Percentiles rank a stretch among this genome's conserved stretches.
phyloP scores from a whole-genome alignment of 345 rosid genomes.

The Aurinia saxatilis region DNA sequence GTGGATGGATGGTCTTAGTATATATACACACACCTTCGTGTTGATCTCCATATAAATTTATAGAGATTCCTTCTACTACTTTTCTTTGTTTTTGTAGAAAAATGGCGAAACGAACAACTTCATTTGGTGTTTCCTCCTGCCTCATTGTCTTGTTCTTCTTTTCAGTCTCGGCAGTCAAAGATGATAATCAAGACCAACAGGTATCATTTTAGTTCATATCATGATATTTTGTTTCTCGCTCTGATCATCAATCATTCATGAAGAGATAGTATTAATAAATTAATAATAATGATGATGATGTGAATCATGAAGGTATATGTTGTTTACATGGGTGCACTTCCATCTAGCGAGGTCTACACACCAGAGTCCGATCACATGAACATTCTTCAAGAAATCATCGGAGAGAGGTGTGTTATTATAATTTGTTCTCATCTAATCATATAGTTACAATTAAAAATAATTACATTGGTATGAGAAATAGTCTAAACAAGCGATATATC shows the following conservation, averaged over 20 bases:
- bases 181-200: neutral
- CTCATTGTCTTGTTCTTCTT: neutral
- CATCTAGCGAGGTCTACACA: neutral
- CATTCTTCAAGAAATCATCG: slow-evolving; percentile 11
- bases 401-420: neutral
- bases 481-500: neutral
- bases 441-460: neutral
- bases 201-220: neutral
- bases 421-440: neutral
- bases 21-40: too few species aligned
- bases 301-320: neutral
- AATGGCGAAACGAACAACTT: neutral
- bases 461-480: neutral
- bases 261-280: neutral
- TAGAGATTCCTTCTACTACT: too few species aligned
- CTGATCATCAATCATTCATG: neutral
- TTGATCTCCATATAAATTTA: too few species aligned
- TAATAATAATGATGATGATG: neutral
- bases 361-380: slow-evolving; percentile 10
- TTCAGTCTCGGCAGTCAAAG: neutral
- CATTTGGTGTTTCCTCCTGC: neutral
- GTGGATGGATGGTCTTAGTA: too few species aligned
- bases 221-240: neutral
- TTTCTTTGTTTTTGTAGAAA: too few species aligned
- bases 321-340: slow-evolving; percentile 22